Percentiles rank a stretch among this genome's conserved stretches.
These are phyloP conservation scores for Malassezia nana DNA, from an alignment of 1,284 basidiomycete species.

Conservation along the genomic window DNA sequence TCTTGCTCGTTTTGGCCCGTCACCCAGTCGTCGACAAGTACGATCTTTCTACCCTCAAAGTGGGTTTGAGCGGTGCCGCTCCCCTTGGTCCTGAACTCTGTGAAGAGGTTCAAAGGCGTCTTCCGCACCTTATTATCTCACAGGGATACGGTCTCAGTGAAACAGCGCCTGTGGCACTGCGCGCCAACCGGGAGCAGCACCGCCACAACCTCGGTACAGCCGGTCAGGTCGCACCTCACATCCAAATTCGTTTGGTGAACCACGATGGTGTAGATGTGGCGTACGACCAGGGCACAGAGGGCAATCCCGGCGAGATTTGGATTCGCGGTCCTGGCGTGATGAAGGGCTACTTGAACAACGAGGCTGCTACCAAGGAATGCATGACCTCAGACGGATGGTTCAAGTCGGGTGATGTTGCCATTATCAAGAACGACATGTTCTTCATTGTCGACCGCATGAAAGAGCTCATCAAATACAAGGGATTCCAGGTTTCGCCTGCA, in stretches of 20 bases:
- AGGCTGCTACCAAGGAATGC: conserved; percentile 55
- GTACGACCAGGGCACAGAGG: conserved; percentile 53
- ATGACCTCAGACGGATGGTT: conserved; percentile 52
- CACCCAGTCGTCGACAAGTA: conserved; percentile 65
- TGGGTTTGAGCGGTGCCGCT: conserved; percentile 68
- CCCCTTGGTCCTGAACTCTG: conserved; percentile 63
- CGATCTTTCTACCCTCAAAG: conserved; percentile 58
- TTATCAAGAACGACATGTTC: conserved; percentile 22
- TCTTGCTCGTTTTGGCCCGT: conserved; percentile 65
- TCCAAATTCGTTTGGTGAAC: conserved; percentile 65
- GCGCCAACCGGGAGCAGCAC: conserved; percentile 22
- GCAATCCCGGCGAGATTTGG: conserved; percentile 68
- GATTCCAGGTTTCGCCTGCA: conserved; percentile 39
- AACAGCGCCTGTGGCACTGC: conserved; percentile 57
- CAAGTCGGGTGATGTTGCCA: conserved; percentile 38
- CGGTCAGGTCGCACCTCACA: conserved; percentile 65
- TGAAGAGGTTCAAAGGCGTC: conserved; percentile 54
- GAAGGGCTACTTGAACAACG: conserved; percentile 56
- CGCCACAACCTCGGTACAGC: conserved; percentile 39
- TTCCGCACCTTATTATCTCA: conserved; percentile 48
- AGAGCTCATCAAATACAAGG: conserved; percentile 45
- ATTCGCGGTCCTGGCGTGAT: conserved; percentile 66
- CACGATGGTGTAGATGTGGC: conserved; percentile 48
- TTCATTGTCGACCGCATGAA: conserved; percentile 40
- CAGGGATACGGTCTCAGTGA: conserved; percentile 65